Evolutionary conservation across 345 rosid genomes (phyloP), one percentile per base, ranked within the genome.

Genomic region (Lepidium didymum): DNA sequence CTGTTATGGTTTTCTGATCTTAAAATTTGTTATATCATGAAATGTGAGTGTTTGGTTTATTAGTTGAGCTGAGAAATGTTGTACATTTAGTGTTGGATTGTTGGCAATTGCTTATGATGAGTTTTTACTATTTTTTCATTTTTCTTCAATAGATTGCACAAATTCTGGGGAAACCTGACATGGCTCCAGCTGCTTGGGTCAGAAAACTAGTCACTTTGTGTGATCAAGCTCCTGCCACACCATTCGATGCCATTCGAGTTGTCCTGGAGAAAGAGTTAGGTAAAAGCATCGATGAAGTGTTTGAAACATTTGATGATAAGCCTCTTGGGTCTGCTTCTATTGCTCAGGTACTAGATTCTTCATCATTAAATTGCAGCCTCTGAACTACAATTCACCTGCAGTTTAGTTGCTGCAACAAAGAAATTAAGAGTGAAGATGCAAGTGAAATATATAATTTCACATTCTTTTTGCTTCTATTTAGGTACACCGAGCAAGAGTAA

Each of bases 301-400:
- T 91, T 65, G 96, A 94, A 42, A 78, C 84, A 45, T 84, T 90
- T 82, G 99, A 91, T 62, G 80, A 49, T 10, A 62, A 83, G 65
- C 99, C 99, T 73, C 80, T 94, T 57, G 99, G 97, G 29, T 94
- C 99, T 77, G 97, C 99, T 76, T 94, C 99, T 45, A 86, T 94
- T 60, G 96, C 97, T 19, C 97, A 91, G 99, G 97, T 87, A 84
- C 40, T 57, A 34, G 15, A 21, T 46, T 45, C 51, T 62, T 7
- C 50, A 25, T 52, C 42, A 51, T 34, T 44, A 55, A 16, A 13
- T 11, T 27, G 1, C 0, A 8, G 43, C 10, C 15, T 64, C 40
- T 19, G 21, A 35, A 21, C 5, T 36, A 18, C 25, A 34, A 2
- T 0, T 9, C 31, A 57, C 19, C 1, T 27, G 15, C 4, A 6